phyloP scores from a whole-genome alignment of 164 flowering plant genomes.

The Dillenia turbinata region DNA sequence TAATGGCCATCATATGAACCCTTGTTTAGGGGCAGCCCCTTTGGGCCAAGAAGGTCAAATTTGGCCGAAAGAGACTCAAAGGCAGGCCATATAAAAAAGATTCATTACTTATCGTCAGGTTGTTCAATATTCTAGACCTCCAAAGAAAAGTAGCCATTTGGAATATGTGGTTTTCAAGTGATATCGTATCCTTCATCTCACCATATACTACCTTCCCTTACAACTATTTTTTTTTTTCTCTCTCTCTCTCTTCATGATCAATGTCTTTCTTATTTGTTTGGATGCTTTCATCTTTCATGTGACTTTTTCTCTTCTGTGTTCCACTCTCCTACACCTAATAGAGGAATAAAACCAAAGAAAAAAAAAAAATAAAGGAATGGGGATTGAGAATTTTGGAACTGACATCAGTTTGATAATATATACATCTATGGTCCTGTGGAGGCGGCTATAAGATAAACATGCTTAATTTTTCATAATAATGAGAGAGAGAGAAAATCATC shows the following conservation, averaged over 20 bases:
- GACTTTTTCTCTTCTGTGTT: too few relatives aligned
- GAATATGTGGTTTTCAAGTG: conserved; percentile 22
- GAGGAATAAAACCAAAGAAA: too few relatives aligned
- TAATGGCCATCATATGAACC: background rate
- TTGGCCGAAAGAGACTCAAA: conserved; percentile 11
- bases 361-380: too few relatives aligned
- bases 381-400: too few relatives aligned
- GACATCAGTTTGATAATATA: too few relatives aligned
- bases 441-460: too few relatives aligned
- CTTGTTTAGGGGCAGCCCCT: conserved; percentile 3
- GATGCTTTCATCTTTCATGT: background rate
- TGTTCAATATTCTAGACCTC: background rate
- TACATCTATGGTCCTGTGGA: too few relatives aligned
- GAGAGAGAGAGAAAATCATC: too few relatives aligned
- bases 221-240: background rate
- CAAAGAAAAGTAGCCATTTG: conserved; percentile 11
- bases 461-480: too few relatives aligned
- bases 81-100: background rate
- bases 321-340: too few relatives aligned
- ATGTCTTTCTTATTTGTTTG: conserved; percentile 1
- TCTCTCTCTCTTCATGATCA: conserved; percentile 4
- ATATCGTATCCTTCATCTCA: conserved; percentile 12
- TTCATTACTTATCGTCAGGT: too few relatives aligned
- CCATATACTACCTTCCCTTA: background rate
- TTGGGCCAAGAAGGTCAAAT: conserved; percentile 11